Evolutionary conservation across 352 stramenopile genomes (phyloP), one percentile per base, ranked within the genome.

Genomic region (Phytophthora crassamura): DNA sequence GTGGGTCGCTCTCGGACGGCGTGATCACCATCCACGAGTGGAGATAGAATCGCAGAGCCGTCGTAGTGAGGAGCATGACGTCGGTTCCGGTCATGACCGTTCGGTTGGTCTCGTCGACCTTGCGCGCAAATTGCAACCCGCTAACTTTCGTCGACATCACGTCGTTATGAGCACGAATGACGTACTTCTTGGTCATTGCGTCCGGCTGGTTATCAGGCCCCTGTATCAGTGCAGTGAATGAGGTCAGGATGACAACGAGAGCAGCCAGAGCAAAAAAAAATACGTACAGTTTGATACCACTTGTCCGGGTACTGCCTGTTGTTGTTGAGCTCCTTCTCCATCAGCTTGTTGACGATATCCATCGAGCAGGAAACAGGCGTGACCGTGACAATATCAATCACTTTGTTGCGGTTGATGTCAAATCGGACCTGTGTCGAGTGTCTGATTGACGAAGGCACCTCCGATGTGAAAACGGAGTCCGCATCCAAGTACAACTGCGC

Each of bases 261-360:
- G 38, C 38, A 25, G 22, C 22, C 22, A 25, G 15, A 10, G 38
- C 15, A n/a, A n/a, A n/a, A 20, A 7, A 40, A 7, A 20, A 18
- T 16, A 56, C 50, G 35, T 38, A 48, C 50, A 9, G 49, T 38
- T 35, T 57, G 35, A 18, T 47, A 47, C 49, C 39, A 61, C 15
- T 61, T 61, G 40, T 52, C 53, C 34, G 53, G 53, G 18, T 52
- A 61, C 16, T 50, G 30, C 15, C 18, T 40, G 12, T 45, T 15
- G 55, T 40, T 48, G 34, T 55, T 14, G 22, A 46, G 14, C 35
- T 45, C 33, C 20, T 47, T 46, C 41, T 32, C 41, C 15, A 50
- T 34, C 38, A 59, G 18, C 9, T 59, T 47, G 38, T 30, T 49
- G 51, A 50, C 28, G 25, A 11, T 15, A 14, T 53, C 35, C 38